A percentile compares a stretch with the other conserved stretches of the same genome.
These are phyloP conservation scores for Coemansia sp. DNA, from an alignment of 192 early-diverging fungal species.

Conservation along the genomic window DNA sequence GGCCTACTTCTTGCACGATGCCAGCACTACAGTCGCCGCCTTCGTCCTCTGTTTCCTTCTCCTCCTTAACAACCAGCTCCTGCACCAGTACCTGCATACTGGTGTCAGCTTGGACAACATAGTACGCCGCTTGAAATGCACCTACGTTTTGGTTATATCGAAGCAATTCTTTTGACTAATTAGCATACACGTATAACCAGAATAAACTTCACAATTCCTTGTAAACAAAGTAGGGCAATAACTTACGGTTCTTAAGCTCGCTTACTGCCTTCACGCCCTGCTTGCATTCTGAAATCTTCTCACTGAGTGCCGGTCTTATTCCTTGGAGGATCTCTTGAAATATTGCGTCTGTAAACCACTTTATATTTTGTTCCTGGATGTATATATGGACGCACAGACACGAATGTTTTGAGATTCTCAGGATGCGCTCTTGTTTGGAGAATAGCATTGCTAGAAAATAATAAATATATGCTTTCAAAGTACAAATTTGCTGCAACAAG, in stretches of 20 bases:
- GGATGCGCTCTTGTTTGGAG: conserved; percentile 30
- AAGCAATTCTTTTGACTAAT: background rate
- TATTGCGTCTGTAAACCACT: conserved; percentile 44
- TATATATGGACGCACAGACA: conserved; percentile 36
- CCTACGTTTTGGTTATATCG: conserved; percentile 14
- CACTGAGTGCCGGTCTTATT: conserved; percentile 24
- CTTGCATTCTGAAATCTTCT: conserved; percentile 26
- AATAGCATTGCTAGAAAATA: conserved; percentile 31
- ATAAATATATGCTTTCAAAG: background rate
- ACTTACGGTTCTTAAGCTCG: conserved; percentile 38
- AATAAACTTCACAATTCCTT: background rate
- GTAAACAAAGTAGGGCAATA: background rate
- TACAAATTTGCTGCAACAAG: background rate
- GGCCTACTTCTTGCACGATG: conserved; percentile 2
- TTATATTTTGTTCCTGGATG: conserved; percentile 32
- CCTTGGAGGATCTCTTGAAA: conserved; percentile 50
- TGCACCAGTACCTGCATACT: conserved; percentile 29
- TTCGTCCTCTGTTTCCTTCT: conserved; percentile 15
- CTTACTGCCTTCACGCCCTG: conserved; percentile 19
- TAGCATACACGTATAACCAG: too few species aligned
- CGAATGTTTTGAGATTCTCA: conserved; percentile 29
- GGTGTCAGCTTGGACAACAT: conserved; percentile 23
- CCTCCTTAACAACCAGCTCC: conserved; percentile 37
- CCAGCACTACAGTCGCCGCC: background rate
- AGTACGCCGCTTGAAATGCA: conserved; percentile 44